Base-by-base conservation (phyloP, 768 basidiomycete species). In the Naganishia vishniacii region DNA sequence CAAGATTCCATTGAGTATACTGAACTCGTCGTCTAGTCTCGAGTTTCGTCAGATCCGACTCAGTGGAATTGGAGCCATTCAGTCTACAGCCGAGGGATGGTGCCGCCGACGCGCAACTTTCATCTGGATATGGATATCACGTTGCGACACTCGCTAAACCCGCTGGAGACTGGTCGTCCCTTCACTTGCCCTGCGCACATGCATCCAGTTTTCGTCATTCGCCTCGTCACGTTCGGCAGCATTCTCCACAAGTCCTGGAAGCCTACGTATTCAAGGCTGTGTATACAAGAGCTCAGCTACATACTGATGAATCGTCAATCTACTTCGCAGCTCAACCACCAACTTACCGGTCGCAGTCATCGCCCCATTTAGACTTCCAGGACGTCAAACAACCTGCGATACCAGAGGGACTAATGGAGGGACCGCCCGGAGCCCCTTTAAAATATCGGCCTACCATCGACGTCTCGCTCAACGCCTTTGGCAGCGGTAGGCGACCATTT, bases 401-500 rank as follows among this genome's bases (percentile, higher is more conserved):
- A 28, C 48, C 48, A 16, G 48, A 25, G 28, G 16, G 13, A 31
- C 26, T 49, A 29, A 28, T 18, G 32, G 28, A 28, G 18, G 48
- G 48, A 31, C 48, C 48, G 8, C 48, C 28, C 18, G 26, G 48
- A 8, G 48, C 48, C 2, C 23, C 28, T 16, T 49, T 49, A 18
- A 26, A 18, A 16, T 25, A 49, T n/a, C 48, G 48, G 2, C 48
- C 48, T 28, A 29, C 25, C 7, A 49, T 49, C 48, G 32, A 28
- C 4, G 48, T 29, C 32, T 49, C 48, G 9, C 26, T 49, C 48
- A 49, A 49, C 18, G 48, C 48, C 3, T 49, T 49, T 31, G 48
- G 32, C 29, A 25, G 48, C 28, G 48, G 48, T 16, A 49, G 32
- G 29, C 25, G 48, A 29, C 48, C 48, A 4, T 49, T 49, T 31